Conservation (phyloP, 1,284 basidiomycete species). For the Cutaneotrichosporon spelunceum region DNA sequence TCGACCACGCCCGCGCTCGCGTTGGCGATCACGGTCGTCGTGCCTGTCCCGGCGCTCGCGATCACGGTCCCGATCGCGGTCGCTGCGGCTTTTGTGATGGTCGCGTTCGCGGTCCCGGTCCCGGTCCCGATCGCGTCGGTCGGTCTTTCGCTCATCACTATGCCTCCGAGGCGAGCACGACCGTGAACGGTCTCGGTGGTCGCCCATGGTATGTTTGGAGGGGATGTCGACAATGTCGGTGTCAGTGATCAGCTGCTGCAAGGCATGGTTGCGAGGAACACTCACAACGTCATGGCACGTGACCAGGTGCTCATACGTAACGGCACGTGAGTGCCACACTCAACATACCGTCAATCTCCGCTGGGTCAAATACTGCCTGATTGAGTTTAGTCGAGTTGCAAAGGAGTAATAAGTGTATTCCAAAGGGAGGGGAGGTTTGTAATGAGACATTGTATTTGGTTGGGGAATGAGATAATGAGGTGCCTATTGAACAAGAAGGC, state of each 20-base stretch:
- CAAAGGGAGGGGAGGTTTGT: not conserved
- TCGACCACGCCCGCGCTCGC: not conserved
- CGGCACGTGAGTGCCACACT: not conserved
- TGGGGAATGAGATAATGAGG: too few relatives aligned
- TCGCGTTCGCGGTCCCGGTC: slow-evolving; percentile 11
- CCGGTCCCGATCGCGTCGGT: slow-evolving; percentile 5
- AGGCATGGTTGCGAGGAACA: not conserved
- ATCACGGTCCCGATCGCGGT: slow-evolving; percentile 2
- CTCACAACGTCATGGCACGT: slow-evolving; percentile 5
- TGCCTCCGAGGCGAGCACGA: slow-evolving; percentile 6
- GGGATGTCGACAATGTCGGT: not conserved
- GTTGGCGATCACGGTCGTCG: not conserved
- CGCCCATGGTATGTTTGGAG: slow-evolving; percentile 3
- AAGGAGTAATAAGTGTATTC: too few relatives aligned
- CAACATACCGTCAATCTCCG: not conserved
- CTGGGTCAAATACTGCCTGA: not conserved
- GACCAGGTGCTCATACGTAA: slow-evolving; percentile 1
- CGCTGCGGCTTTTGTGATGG: not conserved
- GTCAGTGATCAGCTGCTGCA: not conserved
- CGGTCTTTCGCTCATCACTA: not conserved
- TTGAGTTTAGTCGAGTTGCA: too few relatives aligned
- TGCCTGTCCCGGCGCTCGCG: slow-evolving; percentile 2
- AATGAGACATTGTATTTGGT: not conserved
- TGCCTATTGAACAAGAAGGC: not conserved
- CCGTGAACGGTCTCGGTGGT: slow-evolving; percentile 5